phyloP scores from a whole-genome alignment of 495 filamentous ascomycete species.

The Penicillium ochrochloron region DNA sequence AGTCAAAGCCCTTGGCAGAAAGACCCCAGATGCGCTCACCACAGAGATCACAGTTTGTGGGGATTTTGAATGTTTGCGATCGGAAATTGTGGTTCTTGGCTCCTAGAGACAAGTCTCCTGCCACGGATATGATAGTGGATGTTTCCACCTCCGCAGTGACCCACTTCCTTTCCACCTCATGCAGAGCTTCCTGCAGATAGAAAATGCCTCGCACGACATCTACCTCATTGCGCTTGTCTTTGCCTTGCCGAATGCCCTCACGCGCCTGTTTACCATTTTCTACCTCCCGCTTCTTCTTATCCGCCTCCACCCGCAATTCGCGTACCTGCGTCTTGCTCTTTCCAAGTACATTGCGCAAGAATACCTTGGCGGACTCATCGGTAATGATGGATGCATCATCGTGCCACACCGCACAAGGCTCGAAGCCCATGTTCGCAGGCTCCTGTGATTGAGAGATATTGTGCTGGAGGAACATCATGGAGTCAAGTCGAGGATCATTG shows the following conservation, averaged over 20 bases:
- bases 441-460: conserved; percentile 83
- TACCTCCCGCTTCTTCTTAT: conserved; percentile 82
- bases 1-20: conserved; percentile 93
- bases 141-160: conserved; percentile 91
- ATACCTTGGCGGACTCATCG: conserved; percentile 85
- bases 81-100: conserved; percentile 96
- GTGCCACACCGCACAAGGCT: conserved; percentile 96
- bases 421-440: conserved; percentile 81
- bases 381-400: conserved; percentile 83
- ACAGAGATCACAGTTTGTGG: conserved; percentile 96
- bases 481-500: conserved; percentile 87
- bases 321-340: conserved; percentile 85
- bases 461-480: conserved; percentile 95
- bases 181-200: conserved; percentile 76
- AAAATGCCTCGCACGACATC: conserved; percentile 78
- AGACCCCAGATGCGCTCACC: conserved; percentile 96
- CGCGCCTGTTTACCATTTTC: conserved; percentile 72
- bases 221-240: conserved; percentile 83
- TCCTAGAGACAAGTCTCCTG: conserved; percentile 89
- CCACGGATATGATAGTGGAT: conserved; percentile 79
- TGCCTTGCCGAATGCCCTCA: conserved; percentile 75
- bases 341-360: conserved; percentile 85
- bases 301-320: conserved; percentile 78
- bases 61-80: conserved; percentile 96
- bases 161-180: conserved; percentile 84